Percentiles rank a stretch among this genome's conserved stretches.
These are phyloP conservation scores for Geosiphon pyriformis DNA, from an alignment of 192 early-diverging fungal species.

Conservation along the genomic window DNA sequence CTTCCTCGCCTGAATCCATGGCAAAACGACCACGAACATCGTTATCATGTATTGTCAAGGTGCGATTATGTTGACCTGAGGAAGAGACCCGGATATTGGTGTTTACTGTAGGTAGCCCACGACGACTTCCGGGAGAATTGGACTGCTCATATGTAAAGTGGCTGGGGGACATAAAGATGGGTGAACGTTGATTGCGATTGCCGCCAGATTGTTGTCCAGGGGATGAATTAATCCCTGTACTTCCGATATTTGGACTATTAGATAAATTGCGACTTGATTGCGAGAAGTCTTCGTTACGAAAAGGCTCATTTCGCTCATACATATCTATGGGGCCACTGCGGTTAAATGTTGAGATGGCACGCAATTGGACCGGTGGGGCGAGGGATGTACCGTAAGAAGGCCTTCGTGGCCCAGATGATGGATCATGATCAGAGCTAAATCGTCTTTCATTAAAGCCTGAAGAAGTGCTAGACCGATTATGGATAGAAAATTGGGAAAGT, in stretches of 20 bases:
- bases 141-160: background rate
- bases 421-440: conserved; percentile 11
- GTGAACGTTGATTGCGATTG: background rate
- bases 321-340: background rate
- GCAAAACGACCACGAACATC: background rate
- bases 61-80: background rate
- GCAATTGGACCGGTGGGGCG: background rate
- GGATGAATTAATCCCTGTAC: background rate
- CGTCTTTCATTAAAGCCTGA: conserved; percentile 11
- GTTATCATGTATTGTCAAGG: background rate
- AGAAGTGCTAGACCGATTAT: conserved; percentile 4
- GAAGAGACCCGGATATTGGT: background rate
- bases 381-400: conserved; percentile 2
- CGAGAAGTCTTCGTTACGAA: conserved; percentile 9
- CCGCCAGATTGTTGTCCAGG: background rate
- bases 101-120: too few relatives aligned
- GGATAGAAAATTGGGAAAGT: conserved; percentile 2
- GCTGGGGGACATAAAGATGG: background rate
- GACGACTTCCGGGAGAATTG: background rate
- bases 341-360: background rate
- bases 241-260: background rate
- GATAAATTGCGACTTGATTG: background rate
- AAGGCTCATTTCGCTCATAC: conserved; percentile 1
- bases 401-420: background rate
- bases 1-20: background rate